These are phyloP conservation scores for Keqinozyma sinolaborantium DNA, from an alignment of 1,139 yeast genomes.

Conservation along the genomic window DNA sequence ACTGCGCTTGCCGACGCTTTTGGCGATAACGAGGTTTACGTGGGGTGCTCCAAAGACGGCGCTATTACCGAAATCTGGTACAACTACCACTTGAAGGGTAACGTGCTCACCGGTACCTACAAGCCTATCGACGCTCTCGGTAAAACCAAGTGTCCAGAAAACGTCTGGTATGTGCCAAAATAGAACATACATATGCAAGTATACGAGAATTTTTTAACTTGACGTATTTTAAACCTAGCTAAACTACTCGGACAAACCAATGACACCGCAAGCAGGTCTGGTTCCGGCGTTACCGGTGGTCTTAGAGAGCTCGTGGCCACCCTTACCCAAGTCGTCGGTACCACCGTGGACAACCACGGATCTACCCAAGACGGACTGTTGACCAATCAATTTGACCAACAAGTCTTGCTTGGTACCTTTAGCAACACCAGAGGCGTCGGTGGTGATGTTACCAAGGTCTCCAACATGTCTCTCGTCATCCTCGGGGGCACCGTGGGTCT, in stretches of 20 bases:
- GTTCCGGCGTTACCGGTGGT: slow-evolving; percentile 99
- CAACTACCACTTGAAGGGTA: slow-evolving; percentile 33
- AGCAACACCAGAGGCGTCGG: slow-evolving; percentile 85
- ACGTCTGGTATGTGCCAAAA: slow-evolving; percentile 33
- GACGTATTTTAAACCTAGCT: too few species aligned
- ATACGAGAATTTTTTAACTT: too few species aligned
- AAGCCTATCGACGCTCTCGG: slow-evolving; percentile 25
- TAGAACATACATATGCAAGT: too few species aligned
- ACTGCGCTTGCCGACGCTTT: slow-evolving; percentile 27
- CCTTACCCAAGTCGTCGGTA: slow-evolving; percentile 93
- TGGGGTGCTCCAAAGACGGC: slow-evolving; percentile 29
- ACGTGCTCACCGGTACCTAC: slow-evolving; percentile 32
- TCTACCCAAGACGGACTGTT: slow-evolving; percentile 87
- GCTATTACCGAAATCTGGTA: slow-evolving; percentile 39
- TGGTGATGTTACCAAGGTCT: slow-evolving; percentile 90
- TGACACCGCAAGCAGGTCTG: slow-evolving; percentile 99
- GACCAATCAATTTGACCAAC: slow-evolving; percentile 77
- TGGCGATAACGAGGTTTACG: slow-evolving; percentile 27
- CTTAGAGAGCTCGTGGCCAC: slow-evolving; percentile 89
- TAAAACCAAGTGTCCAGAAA: slow-evolving; percentile 21
- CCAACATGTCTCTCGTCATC: slow-evolving; percentile 93
- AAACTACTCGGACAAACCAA: slow-evolving; percentile 61
- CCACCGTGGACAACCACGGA: slow-evolving; percentile 96
- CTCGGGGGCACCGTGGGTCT: slow-evolving; percentile 93
- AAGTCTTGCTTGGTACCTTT: slow-evolving; percentile 81